A percentile compares a stretch with the other conserved stretches of the same genome.
These are phyloP conservation scores for Epicoccum sorghinum DNA, from an alignment of 2,329 filamentous ascomycete species.

Conservation along the genomic window DNA sequence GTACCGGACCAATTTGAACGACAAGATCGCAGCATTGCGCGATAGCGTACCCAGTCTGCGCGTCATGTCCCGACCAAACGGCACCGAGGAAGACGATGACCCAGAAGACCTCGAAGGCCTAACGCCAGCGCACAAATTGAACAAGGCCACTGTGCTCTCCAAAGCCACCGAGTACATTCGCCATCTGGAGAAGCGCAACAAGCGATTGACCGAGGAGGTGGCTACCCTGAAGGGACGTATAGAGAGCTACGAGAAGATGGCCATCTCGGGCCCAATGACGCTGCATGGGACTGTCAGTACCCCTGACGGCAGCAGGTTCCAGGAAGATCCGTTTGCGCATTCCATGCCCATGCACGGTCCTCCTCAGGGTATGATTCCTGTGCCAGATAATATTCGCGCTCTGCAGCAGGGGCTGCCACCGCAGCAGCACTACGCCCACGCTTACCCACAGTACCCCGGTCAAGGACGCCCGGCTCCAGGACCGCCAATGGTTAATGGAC, in stretches of 20 bases:
- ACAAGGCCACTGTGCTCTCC: conserved; percentile 95
- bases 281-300: conserved; percentile 39
- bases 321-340: conserved; percentile 46
- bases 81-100: conserved; percentile 76
- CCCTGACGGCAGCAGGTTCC: conserved; percentile 45
- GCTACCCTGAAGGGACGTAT: conserved; percentile 77
- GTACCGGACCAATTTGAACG: conserved; percentile 94
- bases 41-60: conserved; percentile 91
- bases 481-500: conserved; percentile 48
- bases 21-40: conserved; percentile 90
- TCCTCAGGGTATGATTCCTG: conserved; percentile 50
- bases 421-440: conserved; percentile 46
- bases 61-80: conserved; percentile 69
- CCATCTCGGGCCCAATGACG: conserved; percentile 59
- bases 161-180: conserved; percentile 97
- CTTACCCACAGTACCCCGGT: conserved; percentile 42
- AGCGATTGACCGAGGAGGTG: conserved; percentile 81
- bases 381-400: conserved; percentile 50
- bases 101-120: conserved; percentile 76
- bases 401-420: conserved; percentile 46
- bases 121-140: conserved; percentile 85
- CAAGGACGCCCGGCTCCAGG: conserved; percentile 30
- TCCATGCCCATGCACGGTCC: conserved; percentile 37
- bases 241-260: conserved; percentile 69
- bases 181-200: conserved; percentile 90